Evolutionary conservation across 495 filamentous ascomycete genomes (phyloP), one percentile per base, ranked within the genome.

Genomic region (Penicillium atrosanguineum): DNA sequence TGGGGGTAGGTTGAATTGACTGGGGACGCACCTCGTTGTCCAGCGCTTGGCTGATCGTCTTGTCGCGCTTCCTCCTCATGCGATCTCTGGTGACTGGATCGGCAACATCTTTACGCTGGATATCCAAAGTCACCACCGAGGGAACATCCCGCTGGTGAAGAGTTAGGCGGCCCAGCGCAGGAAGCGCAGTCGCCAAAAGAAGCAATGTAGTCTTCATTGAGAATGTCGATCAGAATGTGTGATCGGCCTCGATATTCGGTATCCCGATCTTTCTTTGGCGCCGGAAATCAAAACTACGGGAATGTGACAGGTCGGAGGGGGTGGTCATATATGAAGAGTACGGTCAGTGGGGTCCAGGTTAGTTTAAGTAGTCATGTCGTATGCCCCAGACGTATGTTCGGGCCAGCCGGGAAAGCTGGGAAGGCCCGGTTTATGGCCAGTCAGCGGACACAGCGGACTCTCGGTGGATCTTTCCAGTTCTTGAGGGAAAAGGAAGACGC

Each of bases 1-100:
- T 11, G 1, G 7, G 6, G 26, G 16, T 19, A 11, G 42, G n/a
- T 40, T 12, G 37, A 26, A 42, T 53, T 21, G 18, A 23, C 2
- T 9, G 3, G 19, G 34, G 15, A 54, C 63, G 46, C 58, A 77
- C 70, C 65, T 77, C 72, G 52, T 80, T 80, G 39, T 73, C 64
- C 44, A 80, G 56, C 8, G 52, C 44, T 37, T 72, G 65, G 19
- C 50, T 59, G 21, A 78, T 60, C 1, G 55, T 58, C 19, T 50
- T 39, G 66, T 69, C 38, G 61, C 74, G 65, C 46, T 71, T 73
- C 43, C 73, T 60, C 46, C 74, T 67, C 15, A 52, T 45, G 12
- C 56, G 61, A 48, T 74, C 69, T 57, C 74, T 61, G 16, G 58
- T 47, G 2, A 69, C 60, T 0, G 70, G 74, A 50, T 75, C 50